Conservation (phyloP, 2,329 filamentous ascomycete species). For the Arthrobotrys pseudoclavata region DNA sequence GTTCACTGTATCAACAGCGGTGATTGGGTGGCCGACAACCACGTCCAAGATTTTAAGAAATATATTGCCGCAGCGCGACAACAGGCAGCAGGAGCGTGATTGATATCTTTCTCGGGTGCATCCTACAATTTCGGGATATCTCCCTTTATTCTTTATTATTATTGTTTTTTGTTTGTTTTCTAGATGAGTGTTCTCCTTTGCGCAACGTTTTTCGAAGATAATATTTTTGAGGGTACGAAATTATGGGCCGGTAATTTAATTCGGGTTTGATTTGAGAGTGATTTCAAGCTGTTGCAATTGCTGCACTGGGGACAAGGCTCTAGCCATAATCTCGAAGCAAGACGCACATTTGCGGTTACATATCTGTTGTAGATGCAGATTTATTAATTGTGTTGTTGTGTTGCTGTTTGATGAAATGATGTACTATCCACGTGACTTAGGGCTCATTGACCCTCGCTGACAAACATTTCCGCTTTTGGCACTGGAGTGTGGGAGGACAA, state of each 20-base stretch:
- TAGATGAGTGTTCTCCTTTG: neutral
- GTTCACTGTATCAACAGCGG: constrained; percentile 94
- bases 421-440: constrained; percentile 47
- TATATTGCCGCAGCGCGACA: constrained; percentile 53
- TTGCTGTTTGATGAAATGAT: constrained; percentile 28
- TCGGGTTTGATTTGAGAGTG: too few relatives aligned
- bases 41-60: constrained; percentile 67
- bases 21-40: constrained; percentile 69
- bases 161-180: neutral
- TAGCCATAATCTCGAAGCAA: too few relatives aligned
- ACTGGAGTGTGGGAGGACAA: constrained; percentile 23
- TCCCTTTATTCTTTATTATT: neutral
- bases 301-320: too few relatives aligned
- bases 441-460: constrained; percentile 47
- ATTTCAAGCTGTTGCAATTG: too few relatives aligned
- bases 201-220: too few relatives aligned
- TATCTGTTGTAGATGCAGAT: too few relatives aligned
- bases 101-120: neutral
- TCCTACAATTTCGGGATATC: too few relatives aligned
- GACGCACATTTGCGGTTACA: too few relatives aligned
- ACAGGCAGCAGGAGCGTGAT: constrained; percentile 31
- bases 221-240: too few relatives aligned
- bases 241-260: too few relatives aligned
- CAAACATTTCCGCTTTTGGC: constrained; percentile 44
- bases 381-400: constrained; percentile 46